Evolutionary conservation across 2,329 filamentous ascomycete genomes (phyloP).

Genomic region (Aspergillus pseudoterreus): DNA sequence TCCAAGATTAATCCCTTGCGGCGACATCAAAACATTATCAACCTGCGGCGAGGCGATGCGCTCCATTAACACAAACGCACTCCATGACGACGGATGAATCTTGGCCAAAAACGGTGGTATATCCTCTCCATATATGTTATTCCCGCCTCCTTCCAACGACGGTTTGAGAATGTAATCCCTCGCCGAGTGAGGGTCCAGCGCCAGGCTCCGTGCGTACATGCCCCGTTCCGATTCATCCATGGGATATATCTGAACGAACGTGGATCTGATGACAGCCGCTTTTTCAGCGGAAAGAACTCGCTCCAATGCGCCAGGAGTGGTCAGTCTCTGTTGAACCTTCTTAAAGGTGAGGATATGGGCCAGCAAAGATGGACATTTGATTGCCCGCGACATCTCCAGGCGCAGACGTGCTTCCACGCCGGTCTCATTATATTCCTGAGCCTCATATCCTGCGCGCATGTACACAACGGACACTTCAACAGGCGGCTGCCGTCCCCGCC

Average conservation of each 20-base stretch:
- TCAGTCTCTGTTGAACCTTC: constrained; percentile 42
- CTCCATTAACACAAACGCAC: constrained; percentile 40
- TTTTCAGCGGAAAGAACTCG: constrained; percentile 30
- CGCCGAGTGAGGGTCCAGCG: constrained; percentile 18
- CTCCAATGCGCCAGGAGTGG: constrained; percentile 28
- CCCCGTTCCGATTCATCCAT: constrained; percentile 32
- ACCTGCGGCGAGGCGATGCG: constrained; percentile 33
- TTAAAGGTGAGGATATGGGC: constrained; percentile 43
- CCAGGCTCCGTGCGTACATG: constrained; percentile 21
- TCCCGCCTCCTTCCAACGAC: constrained; percentile 42
- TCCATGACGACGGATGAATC: constrained; percentile 25
- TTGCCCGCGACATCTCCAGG: constrained; percentile 39
- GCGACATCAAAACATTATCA: constrained; percentile 32
- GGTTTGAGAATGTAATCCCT: constrained; percentile 41
- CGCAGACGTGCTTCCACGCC: constrained; percentile 29
- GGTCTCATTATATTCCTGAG: constrained; percentile 33
- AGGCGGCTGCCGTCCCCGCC: constrained; percentile 7
- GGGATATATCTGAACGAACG: constrained; percentile 37
- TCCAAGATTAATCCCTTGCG: constrained; percentile 29
- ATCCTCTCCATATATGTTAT: constrained; percentile 40
- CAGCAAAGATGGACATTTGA: constrained; percentile 45
- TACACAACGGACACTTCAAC: constrained; percentile 44
- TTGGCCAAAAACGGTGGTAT: constrained; percentile 34
- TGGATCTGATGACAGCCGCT: constrained; percentile 24
- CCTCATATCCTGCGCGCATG: constrained; percentile 42